phyloP scores from a whole-genome alignment of 805 yeast species.

The Monosporozyma aerobia region DNA sequence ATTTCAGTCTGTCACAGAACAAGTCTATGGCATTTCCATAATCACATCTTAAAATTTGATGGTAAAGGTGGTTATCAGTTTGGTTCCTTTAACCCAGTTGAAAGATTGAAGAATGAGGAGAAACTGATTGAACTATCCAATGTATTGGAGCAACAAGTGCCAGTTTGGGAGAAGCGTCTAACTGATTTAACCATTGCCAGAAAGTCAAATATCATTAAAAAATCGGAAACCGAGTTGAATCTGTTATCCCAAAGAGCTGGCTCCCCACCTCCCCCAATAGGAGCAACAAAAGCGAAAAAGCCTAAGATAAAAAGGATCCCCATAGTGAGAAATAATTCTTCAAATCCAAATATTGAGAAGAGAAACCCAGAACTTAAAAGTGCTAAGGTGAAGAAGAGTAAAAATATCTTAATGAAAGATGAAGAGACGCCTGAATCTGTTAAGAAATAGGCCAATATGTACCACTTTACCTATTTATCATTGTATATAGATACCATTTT shows the following conservation, averaged over 20 bases:
- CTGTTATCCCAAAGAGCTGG: background rate
- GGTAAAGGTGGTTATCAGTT: constrained; percentile 68
- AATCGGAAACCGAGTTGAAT: constrained; percentile 25
- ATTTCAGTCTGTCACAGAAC: constrained; percentile 89
- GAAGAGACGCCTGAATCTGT: background rate
- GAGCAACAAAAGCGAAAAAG: background rate
- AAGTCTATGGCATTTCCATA: constrained; percentile 87
- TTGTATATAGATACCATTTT: background rate
- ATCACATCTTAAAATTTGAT: constrained; percentile 70
- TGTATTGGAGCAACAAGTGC: constrained; percentile 55
- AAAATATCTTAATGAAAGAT: background rate
- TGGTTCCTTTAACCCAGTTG: constrained; percentile 57
- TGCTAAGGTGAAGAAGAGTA: background rate
- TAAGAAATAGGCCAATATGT: background rate
- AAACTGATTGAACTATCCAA: constrained; percentile 66
- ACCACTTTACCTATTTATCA: background rate
- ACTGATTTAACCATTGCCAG: constrained; percentile 50
- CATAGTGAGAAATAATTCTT: background rate
- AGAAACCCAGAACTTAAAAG: background rate
- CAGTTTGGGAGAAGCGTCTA: constrained; percentile 56
- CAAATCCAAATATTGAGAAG: background rate
- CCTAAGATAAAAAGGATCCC: background rate
- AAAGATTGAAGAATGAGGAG: constrained; percentile 66
- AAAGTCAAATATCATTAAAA: constrained; percentile 27
- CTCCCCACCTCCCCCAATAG: background rate